Percentiles rank a stretch among this genome's conserved stretches.
Conservation (phyloP, 2,329 filamentous ascomycete genomes). For the Sordariomycetes sp. region DNA sequence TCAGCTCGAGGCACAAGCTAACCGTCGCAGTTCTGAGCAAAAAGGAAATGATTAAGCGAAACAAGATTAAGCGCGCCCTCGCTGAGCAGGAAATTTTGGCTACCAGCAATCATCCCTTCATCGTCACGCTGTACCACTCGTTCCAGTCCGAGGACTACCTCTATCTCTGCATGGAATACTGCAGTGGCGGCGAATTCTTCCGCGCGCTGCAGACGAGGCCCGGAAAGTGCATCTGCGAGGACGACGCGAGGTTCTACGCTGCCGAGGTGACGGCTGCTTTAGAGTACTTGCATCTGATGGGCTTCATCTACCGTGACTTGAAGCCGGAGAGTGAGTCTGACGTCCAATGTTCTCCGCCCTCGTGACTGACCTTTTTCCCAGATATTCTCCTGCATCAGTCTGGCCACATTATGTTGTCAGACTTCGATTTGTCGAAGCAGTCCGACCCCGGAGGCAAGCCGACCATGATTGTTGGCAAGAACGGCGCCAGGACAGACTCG, state of each 20-base stretch:
- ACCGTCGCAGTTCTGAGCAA: conserved; percentile 77
- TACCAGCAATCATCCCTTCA: conserved; percentile 98
- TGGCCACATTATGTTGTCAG: conserved; percentile 99
- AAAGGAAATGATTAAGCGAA: conserved; percentile 99
- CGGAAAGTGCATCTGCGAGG: conserved; percentile 94
- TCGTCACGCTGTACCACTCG: conserved; percentile 96
- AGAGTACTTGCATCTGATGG: conserved; percentile 97
- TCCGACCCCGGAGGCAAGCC: conserved; percentile 92
- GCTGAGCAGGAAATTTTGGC: conserved; percentile 97
- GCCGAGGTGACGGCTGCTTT: conserved; percentile 94
- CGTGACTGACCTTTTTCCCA: conserved; percentile 24
- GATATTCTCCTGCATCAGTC: conserved; percentile 97
- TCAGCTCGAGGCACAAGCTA: conserved; percentile 14
- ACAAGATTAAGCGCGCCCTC: conserved; percentile 98
- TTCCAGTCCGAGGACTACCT: conserved; percentile 98
- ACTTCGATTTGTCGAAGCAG: conserved; percentile 97
- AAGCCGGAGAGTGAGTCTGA: conserved; percentile 91
- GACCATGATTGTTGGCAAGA: conserved; percentile 93
- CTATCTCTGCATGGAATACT: conserved; percentile 99
- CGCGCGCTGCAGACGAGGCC: conserved; percentile 90
- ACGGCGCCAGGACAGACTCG: conserved; percentile 75
- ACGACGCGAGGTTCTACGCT: conserved; percentile 94
- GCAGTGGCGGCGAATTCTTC: conserved; percentile 98
- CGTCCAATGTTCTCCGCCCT: not conserved
- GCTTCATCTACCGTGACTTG: conserved; percentile 95